Base-by-base conservation (phyloP, 2,329 filamentous ascomycete genomes). In the Xylariaceae sp. region DNA sequence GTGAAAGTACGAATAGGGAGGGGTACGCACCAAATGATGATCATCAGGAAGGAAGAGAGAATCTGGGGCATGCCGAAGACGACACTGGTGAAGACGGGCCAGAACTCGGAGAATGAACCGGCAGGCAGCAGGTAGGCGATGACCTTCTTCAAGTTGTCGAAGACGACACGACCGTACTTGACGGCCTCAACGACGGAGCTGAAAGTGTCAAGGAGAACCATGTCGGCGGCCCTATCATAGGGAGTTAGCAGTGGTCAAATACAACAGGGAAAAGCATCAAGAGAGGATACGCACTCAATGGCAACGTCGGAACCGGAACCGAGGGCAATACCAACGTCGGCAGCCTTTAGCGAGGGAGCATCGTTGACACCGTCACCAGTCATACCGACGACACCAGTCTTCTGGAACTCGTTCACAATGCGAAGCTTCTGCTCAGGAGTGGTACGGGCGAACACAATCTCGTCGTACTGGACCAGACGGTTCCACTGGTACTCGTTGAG, bases 361-460 rank as follows among this genome's bases (percentile, higher is more conserved):
- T 95, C 90, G 64, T 95, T 95, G 62, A 92, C 89, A 19, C 90
- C 89, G 62, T 95, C 89, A 39, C 89, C 90, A 1, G 91, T 88
- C 82, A 95, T 94, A 40, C 85, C 89, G 0, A 95, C 83, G 1
- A 88, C 86, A 65, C 80, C 75, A 6, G 80, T 74, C 0, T 76
- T 70, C 65, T 89, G 87, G 57, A 90, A 85, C 67, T 88, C 86
- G 32, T 81, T 80, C n/a, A 91, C 87, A 57, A 91, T 91, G 35
- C 86, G 83, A 5, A 91, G 79, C 67, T 91, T 91, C 66, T 91
- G 87, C 64, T 91, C 87, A 0, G 87, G 87, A 0, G 87, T 90
- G 0, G 87, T 91, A 9, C 86, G 77, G 0, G 87, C 84, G 66
- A 91, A 90, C 9, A 91, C 85, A 39, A 91, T 85, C 64, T 90